phyloP scores from a whole-genome alignment of 2,329 filamentous ascomycete genomes.

The Cercospora zeae-maydis region DNA sequence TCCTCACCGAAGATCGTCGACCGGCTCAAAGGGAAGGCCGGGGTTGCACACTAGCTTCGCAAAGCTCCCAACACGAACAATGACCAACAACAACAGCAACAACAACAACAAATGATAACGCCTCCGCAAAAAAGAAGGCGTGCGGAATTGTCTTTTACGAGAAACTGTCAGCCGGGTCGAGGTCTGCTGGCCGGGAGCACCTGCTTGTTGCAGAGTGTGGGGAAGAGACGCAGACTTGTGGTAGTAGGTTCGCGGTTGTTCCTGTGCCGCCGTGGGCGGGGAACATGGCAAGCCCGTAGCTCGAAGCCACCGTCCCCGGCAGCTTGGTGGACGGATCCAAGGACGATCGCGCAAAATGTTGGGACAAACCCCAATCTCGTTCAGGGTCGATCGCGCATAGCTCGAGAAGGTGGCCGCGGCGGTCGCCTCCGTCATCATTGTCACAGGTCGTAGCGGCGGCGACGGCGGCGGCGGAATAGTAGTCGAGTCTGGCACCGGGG shows the following conservation, averaged over 20 bases:
- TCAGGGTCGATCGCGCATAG: slow-evolving; percentile 20
- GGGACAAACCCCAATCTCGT: slow-evolving; percentile 23
- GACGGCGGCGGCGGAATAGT: slow-evolving; percentile 1
- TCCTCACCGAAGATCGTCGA: slow-evolving; percentile 12
- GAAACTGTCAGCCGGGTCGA: slow-evolving; percentile 18
- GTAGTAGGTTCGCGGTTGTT: slow-evolving; percentile 19
- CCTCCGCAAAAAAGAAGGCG: background rate
- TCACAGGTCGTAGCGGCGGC: slow-evolving; percentile 1
- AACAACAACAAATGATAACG: background rate
- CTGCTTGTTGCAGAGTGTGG: background rate
- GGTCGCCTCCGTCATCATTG: background rate
- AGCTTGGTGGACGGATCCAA: slow-evolving; percentile 19
- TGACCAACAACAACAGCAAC: background rate
- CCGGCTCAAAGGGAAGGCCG: slow-evolving; percentile 13
- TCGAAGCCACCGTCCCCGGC: slow-evolving; percentile 21
- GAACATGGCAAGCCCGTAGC: slow-evolving; percentile 9
- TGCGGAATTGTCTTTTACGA: background rate
- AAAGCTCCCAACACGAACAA: slow-evolving; percentile 20
- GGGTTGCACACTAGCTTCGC: slow-evolving; percentile 12
- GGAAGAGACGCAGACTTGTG: slow-evolving; percentile 9
- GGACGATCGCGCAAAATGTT: slow-evolving; percentile 18
- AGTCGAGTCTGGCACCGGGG: too few species aligned
- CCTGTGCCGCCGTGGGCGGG: slow-evolving; percentile 17
- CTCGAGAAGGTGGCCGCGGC: slow-evolving; percentile 1
- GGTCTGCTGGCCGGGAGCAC: background rate